Percentiles rank a stretch among this genome's conserved stretches.
phyloP scores from a whole-genome alignment of 768 basidiomycete species.

The Pisolithus orientalis region DNA sequence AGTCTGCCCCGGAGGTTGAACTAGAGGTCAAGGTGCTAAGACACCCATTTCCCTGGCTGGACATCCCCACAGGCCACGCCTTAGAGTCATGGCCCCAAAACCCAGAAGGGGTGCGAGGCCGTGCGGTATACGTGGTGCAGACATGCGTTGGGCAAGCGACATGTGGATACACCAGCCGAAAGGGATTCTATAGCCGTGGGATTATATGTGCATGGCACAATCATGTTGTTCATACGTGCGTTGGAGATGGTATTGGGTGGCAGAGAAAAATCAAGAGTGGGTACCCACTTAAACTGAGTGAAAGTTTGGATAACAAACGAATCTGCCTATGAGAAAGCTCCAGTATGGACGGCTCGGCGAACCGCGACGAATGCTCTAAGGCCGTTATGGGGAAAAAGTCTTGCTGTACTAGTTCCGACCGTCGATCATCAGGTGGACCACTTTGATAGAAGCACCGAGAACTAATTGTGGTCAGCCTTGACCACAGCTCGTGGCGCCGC shows the following conservation, averaged over 20 bases:
- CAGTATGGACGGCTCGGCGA: constrained; percentile 5
- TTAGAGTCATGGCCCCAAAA: constrained; percentile 20
- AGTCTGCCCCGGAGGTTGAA: constrained; percentile 5
- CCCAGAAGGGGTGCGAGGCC: constrained; percentile 6
- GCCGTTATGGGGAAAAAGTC: background rate
- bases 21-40: constrained; percentile 7
- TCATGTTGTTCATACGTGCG: constrained; percentile 5
- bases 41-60: constrained; percentile 6
- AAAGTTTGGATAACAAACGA: background rate
- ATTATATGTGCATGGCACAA: background rate
- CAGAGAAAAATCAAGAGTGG: constrained; percentile 6
- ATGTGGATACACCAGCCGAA: constrained; percentile 1
- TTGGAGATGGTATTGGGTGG: constrained; percentile 4
- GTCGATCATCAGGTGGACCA: constrained; percentile 1
- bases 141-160: constrained; percentile 4
- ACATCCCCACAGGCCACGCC: constrained; percentile 14
- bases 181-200: background rate
- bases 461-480: constrained; percentile 12
- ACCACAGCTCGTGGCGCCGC: constrained; percentile 7
- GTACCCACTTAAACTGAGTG: constrained; percentile 6
- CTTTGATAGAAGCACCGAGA: constrained; percentile 6
- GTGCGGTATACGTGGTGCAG: constrained; percentile 13
- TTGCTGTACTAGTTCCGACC: constrained; percentile 2
- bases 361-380: background rate
- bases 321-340: background rate